These are phyloP conservation scores for Psilocybe cubensis DNA, from an alignment of 768 basidiomycete species.

Conservation along the genomic window DNA sequence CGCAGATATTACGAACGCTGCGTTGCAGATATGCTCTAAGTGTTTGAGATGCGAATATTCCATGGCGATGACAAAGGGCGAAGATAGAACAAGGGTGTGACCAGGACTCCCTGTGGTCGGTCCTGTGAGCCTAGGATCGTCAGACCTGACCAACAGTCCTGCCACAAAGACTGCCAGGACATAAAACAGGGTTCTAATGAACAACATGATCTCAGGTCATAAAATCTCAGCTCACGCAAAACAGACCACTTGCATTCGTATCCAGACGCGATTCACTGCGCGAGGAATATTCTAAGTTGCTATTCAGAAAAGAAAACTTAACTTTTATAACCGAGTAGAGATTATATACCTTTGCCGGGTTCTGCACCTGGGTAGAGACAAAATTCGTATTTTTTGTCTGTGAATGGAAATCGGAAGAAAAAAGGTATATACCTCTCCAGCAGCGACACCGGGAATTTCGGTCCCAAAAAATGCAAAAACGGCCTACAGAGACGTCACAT, in stretches of 20 bases:
- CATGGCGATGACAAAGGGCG: conserved; percentile 49
- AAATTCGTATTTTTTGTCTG: not conserved
- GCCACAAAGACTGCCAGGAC: conserved; percentile 35
- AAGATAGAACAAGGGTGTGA: conserved; percentile 25
- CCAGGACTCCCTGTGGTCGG: conserved; percentile 25
- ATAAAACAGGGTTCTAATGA: conserved; percentile 29
- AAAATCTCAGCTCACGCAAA: conserved; percentile 4
- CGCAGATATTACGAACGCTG: conserved; percentile 18
- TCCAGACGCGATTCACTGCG: conserved; percentile 21
- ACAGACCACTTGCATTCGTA: conserved; percentile 19
- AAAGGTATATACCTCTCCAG: conserved; percentile 14
- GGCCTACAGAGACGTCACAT: conserved; percentile 4
- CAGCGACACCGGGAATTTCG: conserved; percentile 20
- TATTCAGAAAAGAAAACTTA: not conserved
- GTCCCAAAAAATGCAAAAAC: conserved; percentile 23
- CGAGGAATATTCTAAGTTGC: conserved; percentile 20
- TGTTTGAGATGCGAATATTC: conserved; percentile 47
- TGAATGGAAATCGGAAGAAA: not conserved
- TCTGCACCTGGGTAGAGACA: conserved; percentile 16
- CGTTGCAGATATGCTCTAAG: conserved; percentile 43
- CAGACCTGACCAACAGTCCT: conserved; percentile 44
- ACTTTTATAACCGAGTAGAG: not conserved
- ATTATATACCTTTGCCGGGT: conserved; percentile 11
- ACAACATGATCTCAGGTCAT: not conserved
- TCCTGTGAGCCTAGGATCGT: conserved; percentile 25